Percentiles rank a stretch among this genome's conserved stretches.
phyloP scores from a whole-genome alignment of 2,329 filamentous ascomycete species.

The Curvularia spicifera region DNA sequence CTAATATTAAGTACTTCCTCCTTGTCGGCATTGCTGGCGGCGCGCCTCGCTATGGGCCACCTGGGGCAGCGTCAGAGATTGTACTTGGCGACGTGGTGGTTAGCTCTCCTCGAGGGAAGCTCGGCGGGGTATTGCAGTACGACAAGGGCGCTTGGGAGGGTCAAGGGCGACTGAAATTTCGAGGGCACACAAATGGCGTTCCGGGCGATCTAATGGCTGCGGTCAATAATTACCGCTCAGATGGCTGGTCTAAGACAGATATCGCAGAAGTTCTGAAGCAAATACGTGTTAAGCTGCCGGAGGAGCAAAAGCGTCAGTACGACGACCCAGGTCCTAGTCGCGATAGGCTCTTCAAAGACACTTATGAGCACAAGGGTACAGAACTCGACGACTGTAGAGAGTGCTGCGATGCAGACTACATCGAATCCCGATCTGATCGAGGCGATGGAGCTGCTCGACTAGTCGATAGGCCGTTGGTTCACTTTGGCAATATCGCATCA shows the following conservation, averaged over 20 bases:
- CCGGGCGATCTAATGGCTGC: conserved; percentile 18
- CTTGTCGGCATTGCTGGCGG: conserved; percentile 30
- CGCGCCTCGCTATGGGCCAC: conserved; percentile 24
- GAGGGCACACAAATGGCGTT: conserved; percentile 18
- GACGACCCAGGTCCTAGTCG: conserved; percentile 16
- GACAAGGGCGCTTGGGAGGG: conserved; percentile 25
- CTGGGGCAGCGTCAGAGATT: conserved; percentile 22
- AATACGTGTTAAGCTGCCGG: conserved; percentile 22
- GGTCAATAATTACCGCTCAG: conserved; percentile 17
- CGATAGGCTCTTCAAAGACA: conserved; percentile 21
- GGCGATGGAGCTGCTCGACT: conserved; percentile 15
- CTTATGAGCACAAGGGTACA: conserved; percentile 14
- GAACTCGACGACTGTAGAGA: conserved; percentile 16
- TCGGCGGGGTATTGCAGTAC: conserved; percentile 31
- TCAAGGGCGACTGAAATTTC: conserved; percentile 19
- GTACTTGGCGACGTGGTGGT: conserved; percentile 32
- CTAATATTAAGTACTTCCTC: conserved; percentile 23
- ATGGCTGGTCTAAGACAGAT: conserved; percentile 11
- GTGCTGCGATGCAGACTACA: conserved; percentile 15
- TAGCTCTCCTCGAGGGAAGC: conserved; percentile 23
- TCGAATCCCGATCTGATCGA: conserved; percentile 11
- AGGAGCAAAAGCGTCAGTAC: conserved; percentile 13
- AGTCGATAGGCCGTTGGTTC: conserved; percentile 20
- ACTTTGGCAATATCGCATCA: conserved; percentile 30
- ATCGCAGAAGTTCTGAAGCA: conserved; percentile 15